A percentile compares a stretch with the other conserved stretches of the same genome.
phyloP scores from a whole-genome alignment of 306 rosid species.

The Astragalus membranaceus region DNA sequence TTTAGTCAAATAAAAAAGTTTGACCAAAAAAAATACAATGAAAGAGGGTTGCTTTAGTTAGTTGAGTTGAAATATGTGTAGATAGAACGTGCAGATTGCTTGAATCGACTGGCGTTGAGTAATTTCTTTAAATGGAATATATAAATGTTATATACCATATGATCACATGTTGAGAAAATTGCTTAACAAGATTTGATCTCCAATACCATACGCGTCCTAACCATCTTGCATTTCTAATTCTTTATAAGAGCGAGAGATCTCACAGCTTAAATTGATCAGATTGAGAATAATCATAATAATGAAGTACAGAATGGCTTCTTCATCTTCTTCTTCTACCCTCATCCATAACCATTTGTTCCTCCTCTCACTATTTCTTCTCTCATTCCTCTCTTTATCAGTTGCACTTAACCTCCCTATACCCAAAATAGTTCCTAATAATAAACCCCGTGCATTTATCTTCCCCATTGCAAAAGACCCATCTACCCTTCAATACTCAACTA shows the following conservation, averaged over 20 bases:
- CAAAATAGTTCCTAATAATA: neutral
- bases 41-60: too few species aligned
- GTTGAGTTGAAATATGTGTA: neutral
- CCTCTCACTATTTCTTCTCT: neutral
- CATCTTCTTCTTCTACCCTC: neutral
- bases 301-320: conserved; percentile 10
- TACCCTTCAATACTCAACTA: conserved; percentile 32
- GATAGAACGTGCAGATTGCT: neutral
- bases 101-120: neutral
- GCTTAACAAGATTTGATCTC: neutral
- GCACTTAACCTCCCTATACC: neutral
- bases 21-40: too few species aligned
- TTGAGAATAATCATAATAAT: neutral
- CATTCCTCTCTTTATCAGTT: neutral
- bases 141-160: neutral
- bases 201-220: neutral
- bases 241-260: neutral
- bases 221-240: neutral
- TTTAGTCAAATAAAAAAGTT: too few species aligned
- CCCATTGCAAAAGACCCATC: conserved; percentile 23
- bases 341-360: neutral
- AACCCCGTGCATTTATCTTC: conserved; percentile 18
- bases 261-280: neutral
- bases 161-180: neutral
- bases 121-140: too few species aligned